phyloP scores from a whole-genome alignment of 495 filamentous ascomycete genomes.

The Aspergillus kassunensis region DNA sequence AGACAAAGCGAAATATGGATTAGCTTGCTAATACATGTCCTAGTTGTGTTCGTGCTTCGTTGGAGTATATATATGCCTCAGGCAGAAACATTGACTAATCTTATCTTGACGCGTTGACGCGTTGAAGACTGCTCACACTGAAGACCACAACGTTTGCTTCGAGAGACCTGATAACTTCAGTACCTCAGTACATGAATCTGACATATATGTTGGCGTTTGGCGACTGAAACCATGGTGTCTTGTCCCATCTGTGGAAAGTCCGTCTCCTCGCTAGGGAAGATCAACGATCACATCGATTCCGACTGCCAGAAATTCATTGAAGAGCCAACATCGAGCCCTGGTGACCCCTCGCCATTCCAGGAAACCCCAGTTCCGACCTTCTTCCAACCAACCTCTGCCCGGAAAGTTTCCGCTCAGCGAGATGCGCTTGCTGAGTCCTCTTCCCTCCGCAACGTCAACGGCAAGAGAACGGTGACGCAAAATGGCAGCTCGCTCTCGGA shows the following conservation, averaged over 20 bases:
- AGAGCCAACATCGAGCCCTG: slow-evolving; percentile 34
- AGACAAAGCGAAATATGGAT: no score
- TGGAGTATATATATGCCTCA: not conserved
- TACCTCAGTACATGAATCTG: not conserved
- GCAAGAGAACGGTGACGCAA: slow-evolving; percentile 32
- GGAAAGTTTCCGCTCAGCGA: slow-evolving; percentile 29
- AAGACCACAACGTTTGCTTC: not conserved
- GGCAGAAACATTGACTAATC: slow-evolving; percentile 8
- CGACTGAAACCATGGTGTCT: slow-evolving; percentile 56
- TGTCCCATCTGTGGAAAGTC: slow-evolving; percentile 83
- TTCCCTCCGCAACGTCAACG: slow-evolving; percentile 28
- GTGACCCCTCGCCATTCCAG: slow-evolving; percentile 42
- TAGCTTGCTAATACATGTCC: no score
- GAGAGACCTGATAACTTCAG: not conserved
- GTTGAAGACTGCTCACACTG: not conserved
- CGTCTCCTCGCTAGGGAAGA: slow-evolving; percentile 68
- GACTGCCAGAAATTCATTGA: slow-evolving; percentile 63
- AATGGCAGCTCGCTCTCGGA: slow-evolving; percentile 17
- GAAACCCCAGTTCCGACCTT: slow-evolving; percentile 60
- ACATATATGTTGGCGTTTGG: not conserved
- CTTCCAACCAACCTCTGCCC: slow-evolving; percentile 68
- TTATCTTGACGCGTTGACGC: slow-evolving; percentile 12
- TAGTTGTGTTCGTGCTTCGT: not conserved
- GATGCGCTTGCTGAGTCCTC: slow-evolving; percentile 20
- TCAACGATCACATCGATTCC: slow-evolving; percentile 91